Base-by-base conservation (phyloP, 495 filamentous ascomycete species). In the Chaetomium cochliodes region DNA sequence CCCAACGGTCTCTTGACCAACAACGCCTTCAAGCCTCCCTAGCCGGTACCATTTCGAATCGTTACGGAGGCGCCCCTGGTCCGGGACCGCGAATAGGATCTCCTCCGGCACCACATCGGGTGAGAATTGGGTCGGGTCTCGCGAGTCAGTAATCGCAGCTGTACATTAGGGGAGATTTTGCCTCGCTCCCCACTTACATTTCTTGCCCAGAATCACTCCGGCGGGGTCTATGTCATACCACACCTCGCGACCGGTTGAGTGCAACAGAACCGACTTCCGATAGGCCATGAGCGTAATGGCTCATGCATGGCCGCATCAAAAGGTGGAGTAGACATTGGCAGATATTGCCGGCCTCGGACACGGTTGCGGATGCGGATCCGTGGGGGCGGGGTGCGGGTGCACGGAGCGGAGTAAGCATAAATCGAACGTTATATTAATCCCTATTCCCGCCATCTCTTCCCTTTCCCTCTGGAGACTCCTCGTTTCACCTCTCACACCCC, bases 331-430 rank as follows among this genome's bases (percentile, higher is more conserved):
- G 11, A 37, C 33, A 37, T n/a, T 12, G 30, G 2, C 33, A 41
- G 39, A 56, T 56, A 30, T 33, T n/a, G 51, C 51, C 33, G 26
- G 28, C 26, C 16, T n/a, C 4, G 25, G 13, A 54, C 33, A 2
- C 49, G 22, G 18, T 30, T 37, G 52, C 33, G 22, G 25, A 26
- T 18, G 52, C 26, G 22, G 25, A 26, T 18, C 26, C 26, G 52
- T 37, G 52, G 52, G 52, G 52, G 52, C 52, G 52, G 52, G 52
- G 52, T 23, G 11, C 23, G 52, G 52, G 12, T 30, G 4, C 52
- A 28, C 4, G 1, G 5, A 28, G 26, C 15, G 52, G 25, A 54
- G 26, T 30, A 33, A 37, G 33, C 9, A 47, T 9, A 47, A 47
- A 2, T 37, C 18, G 25, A 9, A 30, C 26, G 4, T 0, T 33